A percentile compares a stretch with the other conserved stretches of the same genome.
These are phyloP conservation scores for Floccularia luteovirens DNA, from an alignment of 768 basidiomycete genomes.

Conservation along the genomic window DNA sequence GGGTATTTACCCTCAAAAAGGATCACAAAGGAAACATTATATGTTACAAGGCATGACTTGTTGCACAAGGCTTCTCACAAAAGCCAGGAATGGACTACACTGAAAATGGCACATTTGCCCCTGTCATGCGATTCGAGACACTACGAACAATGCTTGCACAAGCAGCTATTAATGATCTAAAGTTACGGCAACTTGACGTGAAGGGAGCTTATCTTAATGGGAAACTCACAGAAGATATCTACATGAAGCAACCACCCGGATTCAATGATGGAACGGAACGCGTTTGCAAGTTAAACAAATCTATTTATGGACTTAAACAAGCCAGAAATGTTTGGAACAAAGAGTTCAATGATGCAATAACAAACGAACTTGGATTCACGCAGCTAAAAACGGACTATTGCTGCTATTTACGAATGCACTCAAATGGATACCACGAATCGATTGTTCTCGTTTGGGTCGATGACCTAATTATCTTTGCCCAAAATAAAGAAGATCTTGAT, in stretches of 20 bases:
- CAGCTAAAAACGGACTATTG: slow-evolving; percentile 2
- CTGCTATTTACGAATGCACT: not conserved
- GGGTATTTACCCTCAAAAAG: slow-evolving; percentile 21
- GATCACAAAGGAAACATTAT: slow-evolving; percentile 17
- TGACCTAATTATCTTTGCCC: not conserved
- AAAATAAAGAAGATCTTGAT: slow-evolving; percentile 2
- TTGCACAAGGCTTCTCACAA: slow-evolving; percentile 27
- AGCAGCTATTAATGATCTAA: slow-evolving; percentile 5
- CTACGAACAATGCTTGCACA: slow-evolving; percentile 14
- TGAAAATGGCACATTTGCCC: slow-evolving; percentile 13
- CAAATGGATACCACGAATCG: not conserved
- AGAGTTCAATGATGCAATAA: slow-evolving; percentile 2
- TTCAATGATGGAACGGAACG: slow-evolving; percentile 4
- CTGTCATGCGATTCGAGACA: slow-evolving; percentile 9
- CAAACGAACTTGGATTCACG: slow-evolving; percentile 1
- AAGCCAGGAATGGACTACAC: slow-evolving; percentile 22
- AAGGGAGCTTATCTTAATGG: slow-evolving; percentile 9
- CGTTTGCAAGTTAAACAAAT: slow-evolving; percentile 3
- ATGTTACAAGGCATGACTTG: slow-evolving; percentile 24
- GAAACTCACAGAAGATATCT: slow-evolving; percentile 15
- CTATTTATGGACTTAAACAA: slow-evolving; percentile 8
- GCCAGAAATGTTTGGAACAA: slow-evolving; percentile 3
- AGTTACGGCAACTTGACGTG: slow-evolving; percentile 6
- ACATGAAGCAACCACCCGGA: slow-evolving; percentile 22
- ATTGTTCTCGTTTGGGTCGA: not conserved